Base-by-base conservation (phyloP, 202 grass and related monocot genomes). In the Tripidium arundinaceum region DNA sequence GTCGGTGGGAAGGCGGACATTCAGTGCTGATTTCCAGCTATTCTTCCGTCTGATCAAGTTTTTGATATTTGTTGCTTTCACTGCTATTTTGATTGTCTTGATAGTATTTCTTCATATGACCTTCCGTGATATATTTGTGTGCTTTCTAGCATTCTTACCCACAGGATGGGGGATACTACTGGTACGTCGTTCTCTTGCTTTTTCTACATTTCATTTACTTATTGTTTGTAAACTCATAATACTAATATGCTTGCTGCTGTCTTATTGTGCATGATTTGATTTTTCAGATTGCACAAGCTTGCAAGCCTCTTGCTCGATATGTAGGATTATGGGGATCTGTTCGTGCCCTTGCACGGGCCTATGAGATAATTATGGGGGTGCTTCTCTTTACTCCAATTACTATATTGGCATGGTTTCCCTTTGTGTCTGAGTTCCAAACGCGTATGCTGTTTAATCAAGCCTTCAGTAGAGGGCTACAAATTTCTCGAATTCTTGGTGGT, bases 391-490 rank as follows among this genome's bases (percentile, higher is more conserved):
- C 85, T 72, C 94, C 94, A 6, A 83, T 97, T 19, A 85, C 89
- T 25, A 81, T 97, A 72, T 68, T 97, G 69, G 75, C 94, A 71
- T 97, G 94, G 94, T 97, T 97, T 5, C 94, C 94, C 36, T 92
- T 97, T 62, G 89, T 94, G 27, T 94, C 94, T 0, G 94, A 97
- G 79, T 92, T 94, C 57, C 94, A 97, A 71, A 97, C 91, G 0
- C 91, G 94, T 22, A 92, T 97, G 94, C 83, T 97, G 14, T 97
- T 97, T 76, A 97, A 94, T 81, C 94, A 97, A 78, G 94, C 89
- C 2, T 97, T 97, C 38, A 97, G 94, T 63, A 91, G 91, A 83
- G 94, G 94, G 18, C 79, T 94, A 45, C 94, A 94, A 76, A 97
- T 97, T 77, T 94, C 91, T 19, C 91, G 94, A n/a, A 91, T 97